Percentiles rank a stretch among this genome's conserved stretches.
Conservation (phyloP, 495 filamentous ascomycete species). For the Aspergillus sclerotioniger region DNA sequence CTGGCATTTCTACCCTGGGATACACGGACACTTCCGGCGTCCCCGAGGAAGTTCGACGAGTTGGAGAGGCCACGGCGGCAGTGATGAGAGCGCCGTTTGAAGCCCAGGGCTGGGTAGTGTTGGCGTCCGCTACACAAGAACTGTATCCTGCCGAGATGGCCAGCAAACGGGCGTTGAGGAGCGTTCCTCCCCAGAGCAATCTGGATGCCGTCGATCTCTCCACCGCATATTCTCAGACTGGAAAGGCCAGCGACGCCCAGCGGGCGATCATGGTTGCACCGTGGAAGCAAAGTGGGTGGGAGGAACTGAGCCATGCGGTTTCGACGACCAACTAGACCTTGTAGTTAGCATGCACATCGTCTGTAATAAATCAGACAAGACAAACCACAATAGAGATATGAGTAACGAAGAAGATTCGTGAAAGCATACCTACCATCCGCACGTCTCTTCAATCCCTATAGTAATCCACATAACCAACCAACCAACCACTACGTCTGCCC, state of each 20-base stretch:
- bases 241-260: slow-evolving; percentile 69
- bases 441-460: neutral
- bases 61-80: slow-evolving; percentile 61
- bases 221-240: slow-evolving; percentile 72
- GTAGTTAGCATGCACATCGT: neutral
- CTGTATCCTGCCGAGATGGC: slow-evolving; percentile 74
- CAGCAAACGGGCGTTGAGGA: slow-evolving; percentile 69
- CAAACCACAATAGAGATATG: slow-evolving; percentile 13
- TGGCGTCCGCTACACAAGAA: slow-evolving; percentile 57
- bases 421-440: slow-evolving; percentile 5
- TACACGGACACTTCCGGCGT: slow-evolving; percentile 31
- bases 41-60: slow-evolving; percentile 36
- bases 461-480: neutral
- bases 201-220: slow-evolving; percentile 69
- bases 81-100: slow-evolving; percentile 76
- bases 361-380: slow-evolving; percentile 3
- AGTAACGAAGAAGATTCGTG: slow-evolving; percentile 1
- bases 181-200: slow-evolving; percentile 65
- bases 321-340: slow-evolving; percentile 18
- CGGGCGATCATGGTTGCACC: slow-evolving; percentile 77
- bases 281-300: slow-evolving; percentile 70
- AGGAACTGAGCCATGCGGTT: slow-evolving; percentile 34
- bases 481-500: slow-evolving; percentile 7
- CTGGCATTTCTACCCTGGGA: slow-evolving; percentile 51
- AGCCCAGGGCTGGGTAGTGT: slow-evolving; percentile 72